These are phyloP conservation scores for Eucalyptus polybractea DNA, from an alignment of 345 rosid species.

Conservation along the genomic window DNA sequence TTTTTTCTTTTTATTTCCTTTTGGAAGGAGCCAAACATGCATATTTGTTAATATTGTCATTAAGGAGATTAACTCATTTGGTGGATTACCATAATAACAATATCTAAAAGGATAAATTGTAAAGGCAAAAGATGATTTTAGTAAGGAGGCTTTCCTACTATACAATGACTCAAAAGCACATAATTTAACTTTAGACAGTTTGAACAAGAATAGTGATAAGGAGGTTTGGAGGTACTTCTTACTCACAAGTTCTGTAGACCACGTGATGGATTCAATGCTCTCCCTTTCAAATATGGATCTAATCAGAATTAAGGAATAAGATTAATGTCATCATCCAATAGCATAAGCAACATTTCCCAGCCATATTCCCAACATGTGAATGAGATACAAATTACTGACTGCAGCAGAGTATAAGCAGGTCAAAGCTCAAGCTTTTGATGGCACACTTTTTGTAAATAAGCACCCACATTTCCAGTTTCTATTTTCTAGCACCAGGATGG, in stretches of 20 bases:
- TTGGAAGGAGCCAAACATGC: neutral
- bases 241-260: conserved; percentile 37
- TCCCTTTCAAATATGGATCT: conserved; percentile 34
- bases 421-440: neutral
- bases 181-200: neutral
- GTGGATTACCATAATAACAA: neutral
- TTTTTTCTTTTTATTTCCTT: neutral
- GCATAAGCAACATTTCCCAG: neutral
- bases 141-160: neutral
- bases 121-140: neutral
- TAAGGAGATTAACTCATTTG: neutral
- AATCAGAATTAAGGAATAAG: neutral
- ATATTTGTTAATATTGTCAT: neutral
- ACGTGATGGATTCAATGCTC: conserved; percentile 27
- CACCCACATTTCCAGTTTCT: neutral
- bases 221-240: neutral
- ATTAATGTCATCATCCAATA: neutral
- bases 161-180: neutral
- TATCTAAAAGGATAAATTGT: neutral
- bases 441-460: neutral
- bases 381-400: neutral
- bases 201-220: neutral
- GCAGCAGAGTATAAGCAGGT: neutral
- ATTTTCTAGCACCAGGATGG: neutral
- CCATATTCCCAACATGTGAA: neutral